Conservation (phyloP, 495 filamentous ascomycete species). For the Chaetomium cochliodes region DNA sequence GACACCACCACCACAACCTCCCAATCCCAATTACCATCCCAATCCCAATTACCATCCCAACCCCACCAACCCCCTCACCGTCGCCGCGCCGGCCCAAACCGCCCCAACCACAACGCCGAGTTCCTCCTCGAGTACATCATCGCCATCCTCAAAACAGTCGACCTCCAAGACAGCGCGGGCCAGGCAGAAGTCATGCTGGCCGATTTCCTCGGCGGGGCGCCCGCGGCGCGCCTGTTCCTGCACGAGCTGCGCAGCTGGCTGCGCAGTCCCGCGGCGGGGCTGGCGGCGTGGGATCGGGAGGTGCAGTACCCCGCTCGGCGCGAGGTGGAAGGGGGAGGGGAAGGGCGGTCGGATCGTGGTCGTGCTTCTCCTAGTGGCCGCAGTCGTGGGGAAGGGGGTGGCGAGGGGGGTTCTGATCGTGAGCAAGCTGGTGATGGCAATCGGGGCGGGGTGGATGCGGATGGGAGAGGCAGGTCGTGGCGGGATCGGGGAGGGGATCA, state of each 20-base stretch:
- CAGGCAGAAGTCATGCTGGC: constrained; percentile 85
- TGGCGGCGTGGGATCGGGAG: constrained; percentile 77
- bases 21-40: constrained; percentile 9
- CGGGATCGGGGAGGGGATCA: constrained; percentile 23
- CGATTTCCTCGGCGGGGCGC: constrained; percentile 77
- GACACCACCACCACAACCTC: constrained; percentile 25
- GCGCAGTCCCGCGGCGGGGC: constrained; percentile 66
- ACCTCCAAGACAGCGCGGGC: constrained; percentile 74
- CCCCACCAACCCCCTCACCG: too few relatives aligned
- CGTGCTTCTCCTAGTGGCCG: neutral
- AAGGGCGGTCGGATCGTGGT: neutral
- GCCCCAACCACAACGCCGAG: constrained; percentile 70
- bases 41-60: constrained; percentile 17
- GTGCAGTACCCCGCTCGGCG: constrained; percentile 62
- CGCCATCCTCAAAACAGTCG: constrained; percentile 83
- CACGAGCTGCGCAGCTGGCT: constrained; percentile 83
- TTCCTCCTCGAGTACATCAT: constrained; percentile 88
- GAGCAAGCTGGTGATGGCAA: neutral
- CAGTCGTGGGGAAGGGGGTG: neutral
- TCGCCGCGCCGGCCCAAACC: too few relatives aligned
- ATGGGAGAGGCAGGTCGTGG: constrained; percentile 6
- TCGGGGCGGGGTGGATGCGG: neutral
- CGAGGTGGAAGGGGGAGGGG: neutral
- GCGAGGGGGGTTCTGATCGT: neutral
- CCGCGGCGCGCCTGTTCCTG: constrained; percentile 70